Evolutionary conservation across 2,329 filamentous ascomycete genomes (phyloP).

Genomic region (Hymenoscyphus albidus): DNA sequence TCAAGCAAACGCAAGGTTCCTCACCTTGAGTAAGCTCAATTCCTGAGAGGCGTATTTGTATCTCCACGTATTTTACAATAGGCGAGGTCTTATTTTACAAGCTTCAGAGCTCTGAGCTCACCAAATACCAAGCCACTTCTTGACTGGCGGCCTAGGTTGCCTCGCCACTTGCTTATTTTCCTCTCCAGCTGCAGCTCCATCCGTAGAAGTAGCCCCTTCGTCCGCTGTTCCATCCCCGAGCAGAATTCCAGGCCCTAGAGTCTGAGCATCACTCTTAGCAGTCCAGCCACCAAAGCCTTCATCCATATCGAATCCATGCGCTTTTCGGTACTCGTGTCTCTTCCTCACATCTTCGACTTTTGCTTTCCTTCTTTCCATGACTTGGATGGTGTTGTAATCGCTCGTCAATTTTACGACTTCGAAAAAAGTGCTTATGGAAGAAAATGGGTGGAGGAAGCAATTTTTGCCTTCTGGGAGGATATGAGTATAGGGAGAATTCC

Average conservation of each 20-base stretch:
- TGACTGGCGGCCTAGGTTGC: conserved; percentile 51
- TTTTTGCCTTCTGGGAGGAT: conserved; percentile 70
- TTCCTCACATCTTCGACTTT: conserved; percentile 84
- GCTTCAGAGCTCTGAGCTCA: conserved; percentile 36
- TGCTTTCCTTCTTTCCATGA: conserved; percentile 66
- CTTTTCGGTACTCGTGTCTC: conserved; percentile 78
- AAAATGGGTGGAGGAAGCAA: conserved; percentile 65
- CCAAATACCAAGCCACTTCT: conserved; percentile 86
- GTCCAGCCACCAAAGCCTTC: conserved; percentile 51
- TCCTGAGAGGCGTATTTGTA: neutral
- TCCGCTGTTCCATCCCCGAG: conserved; percentile 23
- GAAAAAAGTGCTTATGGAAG: conserved; percentile 60
- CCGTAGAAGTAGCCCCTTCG: conserved; percentile 21
- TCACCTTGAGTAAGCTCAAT: neutral
- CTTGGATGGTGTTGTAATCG: conserved; percentile 63
- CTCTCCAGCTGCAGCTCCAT: conserved; percentile 34
- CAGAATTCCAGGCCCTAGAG: conserved; percentile 33
- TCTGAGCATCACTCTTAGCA: conserved; percentile 36
- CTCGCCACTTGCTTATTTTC: conserved; percentile 40
- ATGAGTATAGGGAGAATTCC: conserved; percentile 73
- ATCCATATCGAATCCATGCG: conserved; percentile 72
- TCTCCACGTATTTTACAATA: neutral
- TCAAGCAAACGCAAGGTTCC: no score
- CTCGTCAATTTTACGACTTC: conserved; percentile 75
- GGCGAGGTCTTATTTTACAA: neutral